Base-by-base conservation (phyloP, 352 stramenopile genomes). In the Phytophthora cactorum region DNA sequence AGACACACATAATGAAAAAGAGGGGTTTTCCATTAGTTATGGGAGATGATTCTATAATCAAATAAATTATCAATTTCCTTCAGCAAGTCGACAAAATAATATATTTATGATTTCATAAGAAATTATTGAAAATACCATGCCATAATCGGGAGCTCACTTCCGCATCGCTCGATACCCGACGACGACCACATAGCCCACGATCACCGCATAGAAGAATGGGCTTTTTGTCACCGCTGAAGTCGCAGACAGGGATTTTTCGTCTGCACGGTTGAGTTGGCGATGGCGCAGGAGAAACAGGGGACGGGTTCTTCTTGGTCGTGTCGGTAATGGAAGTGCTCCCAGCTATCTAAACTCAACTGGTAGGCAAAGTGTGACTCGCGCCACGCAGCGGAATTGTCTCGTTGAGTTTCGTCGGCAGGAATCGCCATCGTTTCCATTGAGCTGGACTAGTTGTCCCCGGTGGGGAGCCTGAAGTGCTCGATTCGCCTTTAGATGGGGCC, bases 191-290 rank as follows among this genome's bases (percentile, higher is more conserved):
- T 56, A 38, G 17, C 69, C 63, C 14, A 57, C 59, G 31, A 72
- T 39, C 7, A 38, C 70, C 14, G 68, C 75, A 36, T 87, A 74
- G 52, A 88, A 87, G 14, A 90, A 62, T 22, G 78, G 82, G 17
- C 64, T 82, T 39, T 61, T 78, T 10, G 46, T 50, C 36, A 77
- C 49, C 10, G 47, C 10, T 39, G 69, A 70, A 34, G 59, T 77
- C 10, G 49, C 53, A 5, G 63, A 66, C 7, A 61, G 45, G 31
- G 50, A 58, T 25, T 50, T 62, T n/a, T 41, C 59, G 43, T 61
- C 25, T n/a, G 2, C 22, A 41, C 39, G 27, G 28, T 34, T 47
- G 57, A 38, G 4, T 25, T 36, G 36, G 34, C 15, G 58, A 29
- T 36, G 36, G 5, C 22, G 29, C 47, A 12, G 55, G 17, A 5